Evolutionary conservation across 768 basidiomycete genomes (phyloP).

Genomic region (Hypsizygus marmoreus): DNA sequence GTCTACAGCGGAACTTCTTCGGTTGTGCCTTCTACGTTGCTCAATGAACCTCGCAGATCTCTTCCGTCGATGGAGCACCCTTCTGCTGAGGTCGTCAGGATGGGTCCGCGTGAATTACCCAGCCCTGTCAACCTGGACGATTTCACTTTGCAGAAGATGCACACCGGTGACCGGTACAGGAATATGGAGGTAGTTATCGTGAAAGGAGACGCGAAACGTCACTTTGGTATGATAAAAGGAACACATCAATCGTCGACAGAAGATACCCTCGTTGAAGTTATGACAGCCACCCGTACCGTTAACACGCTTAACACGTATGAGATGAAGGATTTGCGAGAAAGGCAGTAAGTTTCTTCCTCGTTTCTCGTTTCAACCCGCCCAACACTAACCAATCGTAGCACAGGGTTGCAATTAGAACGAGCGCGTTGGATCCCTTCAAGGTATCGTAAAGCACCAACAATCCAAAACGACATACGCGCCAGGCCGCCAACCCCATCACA

Average conservation of each 20-base stretch:
- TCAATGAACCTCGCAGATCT: too few relatives aligned
- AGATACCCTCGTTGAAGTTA: neutral
- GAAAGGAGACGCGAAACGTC: neutral
- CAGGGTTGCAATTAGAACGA: neutral
- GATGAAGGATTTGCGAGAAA: neutral
- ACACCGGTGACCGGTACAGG: neutral
- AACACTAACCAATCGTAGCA: neutral
- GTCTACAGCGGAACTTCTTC: too few relatives aligned
- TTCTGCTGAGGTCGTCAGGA: too few relatives aligned
- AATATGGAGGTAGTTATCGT: constrained; percentile 4
- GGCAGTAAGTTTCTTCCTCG: neutral
- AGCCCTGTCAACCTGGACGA: too few relatives aligned
- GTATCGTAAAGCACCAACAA: neutral
- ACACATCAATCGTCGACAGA: too few relatives aligned
- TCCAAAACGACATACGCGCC: neutral
- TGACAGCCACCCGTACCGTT: too few relatives aligned
- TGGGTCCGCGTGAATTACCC: too few relatives aligned
- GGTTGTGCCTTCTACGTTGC: too few relatives aligned
- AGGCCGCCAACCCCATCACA: neutral
- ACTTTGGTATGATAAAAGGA: constrained; percentile 1
- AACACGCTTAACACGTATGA: neutral
- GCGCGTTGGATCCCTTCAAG: neutral
- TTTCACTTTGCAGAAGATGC: too few relatives aligned
- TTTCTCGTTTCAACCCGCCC: neutral
- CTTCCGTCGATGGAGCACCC: too few relatives aligned